Base-by-base conservation (phyloP, 2,329 filamentous ascomycete species). In the Botrytis paeoniae region DNA sequence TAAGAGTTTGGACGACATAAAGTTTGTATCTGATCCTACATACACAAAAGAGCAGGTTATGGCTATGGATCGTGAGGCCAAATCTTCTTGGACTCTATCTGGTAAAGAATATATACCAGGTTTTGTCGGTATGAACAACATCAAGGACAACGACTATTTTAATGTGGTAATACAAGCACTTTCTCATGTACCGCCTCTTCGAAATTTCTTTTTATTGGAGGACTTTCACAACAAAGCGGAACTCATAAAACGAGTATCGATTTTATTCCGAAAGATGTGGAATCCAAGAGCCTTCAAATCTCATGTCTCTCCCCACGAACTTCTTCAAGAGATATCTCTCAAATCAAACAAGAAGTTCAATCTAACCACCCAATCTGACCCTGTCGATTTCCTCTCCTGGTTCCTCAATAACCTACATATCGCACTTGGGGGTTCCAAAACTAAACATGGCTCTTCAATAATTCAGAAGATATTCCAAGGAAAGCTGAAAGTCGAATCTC, bases 91-190 rank as follows among this genome's bases (percentile, higher is more conserved):
- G 88, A 95, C 97, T 79, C 86, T 98, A 60, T 86, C 87, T 68
- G 94, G 94, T 75, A 93, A 92, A 82, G 90, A 92, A 81, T 99
- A 99, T 83, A 91, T 91, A 77, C 96, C 96, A 32, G 95, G 96
- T 9, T 99, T 95, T 81, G 94, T 99, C 75, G 96, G 96, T 77
- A 97, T 99, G 93, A 99, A 99, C 87, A 99, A 99, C 84, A 98
- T 99, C 86, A 99, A 99, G 83, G 94, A 96, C 73, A 99, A 99
- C 84, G 96, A 99, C 85, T 99, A 99, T 84, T 88, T 98, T 80
- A 99, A 99, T 81, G 95, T 97, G 39, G 89, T 98, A 4, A 92
- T 97, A 66, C 96, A 99, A 82, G 92, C 95, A 10, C 87, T 99
- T 54, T 91, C 95, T 4, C 96, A 99, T 82, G 94, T 98, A 39